Evolutionary conservation across 495 filamentous ascomycete genomes (phyloP), one percentile per base, ranked within the genome.

Genomic region (Xylaria flabelliformis): DNA sequence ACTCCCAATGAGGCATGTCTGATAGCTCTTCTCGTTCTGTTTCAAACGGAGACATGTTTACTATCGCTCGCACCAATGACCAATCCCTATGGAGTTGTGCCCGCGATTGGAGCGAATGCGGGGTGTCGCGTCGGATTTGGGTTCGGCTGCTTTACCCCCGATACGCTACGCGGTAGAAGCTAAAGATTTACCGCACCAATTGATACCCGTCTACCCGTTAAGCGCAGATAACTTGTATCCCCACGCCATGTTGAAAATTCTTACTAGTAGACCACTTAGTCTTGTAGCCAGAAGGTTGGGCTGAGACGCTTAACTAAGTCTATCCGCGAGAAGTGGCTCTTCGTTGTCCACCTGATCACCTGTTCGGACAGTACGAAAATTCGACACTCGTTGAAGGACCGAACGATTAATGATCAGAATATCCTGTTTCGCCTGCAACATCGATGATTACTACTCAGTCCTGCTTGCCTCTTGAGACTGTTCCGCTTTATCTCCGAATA

Each of bases 101-200:
- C 36, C 62, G 70, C 34, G 39, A 55, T 67, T 61, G 70, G 53
- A 67, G 70, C 55, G 61, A 63, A 67, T 67, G 70, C 64, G 70
- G 70, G 71, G 71, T 68, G 71, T 61, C 53, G 44, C 24, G 64
- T 34, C 24, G 59, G 46, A 39, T n/a, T 64, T 68, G 26, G 70
- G 39, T 69, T 73, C 71, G 71, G 71, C 32, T 73, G 55, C 71
- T 69, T 73, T 73, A 73, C 48, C 39, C 65, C 71, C 71, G 71
- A 73, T 55, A 15, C 50, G 55, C 64, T 56, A 61, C 34, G 36
- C 21, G 32, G 64, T 46, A 21, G 8, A 41, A 44, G 51, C 64
- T 42, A 67, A 67, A 26, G n/a, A 51, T 56, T 73, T 73, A 44
- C 71, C 71, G 71, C 71, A 73, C 71, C 71, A 73, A 73, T 72